Evolutionary conservation across 208 protist species (phyloP).

Genomic region (Naegleria fowleri): DNA sequence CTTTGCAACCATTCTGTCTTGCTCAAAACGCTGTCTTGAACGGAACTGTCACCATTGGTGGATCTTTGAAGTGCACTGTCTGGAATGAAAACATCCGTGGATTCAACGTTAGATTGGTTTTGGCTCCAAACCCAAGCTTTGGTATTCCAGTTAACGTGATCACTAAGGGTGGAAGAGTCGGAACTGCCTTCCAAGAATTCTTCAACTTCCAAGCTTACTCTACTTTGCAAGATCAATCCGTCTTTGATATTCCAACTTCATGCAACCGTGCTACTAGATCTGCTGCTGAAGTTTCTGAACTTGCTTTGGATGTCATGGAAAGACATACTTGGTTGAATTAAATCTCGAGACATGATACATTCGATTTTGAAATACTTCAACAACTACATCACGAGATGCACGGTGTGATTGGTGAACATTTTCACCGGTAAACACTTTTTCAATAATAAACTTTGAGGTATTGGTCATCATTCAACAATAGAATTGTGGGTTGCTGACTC

Average conservation of each 20-base stretch:
- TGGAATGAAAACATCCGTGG: background rate
- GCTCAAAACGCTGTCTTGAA: background rate
- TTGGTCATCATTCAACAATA: no score
- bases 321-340: background rate
- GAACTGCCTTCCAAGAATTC: conserved; percentile 22
- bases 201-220: conserved; percentile 8
- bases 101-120: background rate
- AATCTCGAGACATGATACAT: no score
- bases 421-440: no score
- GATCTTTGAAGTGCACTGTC: background rate
- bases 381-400: no score
- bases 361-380: no score
- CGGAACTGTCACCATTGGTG: background rate
- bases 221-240: conserved; percentile 10
- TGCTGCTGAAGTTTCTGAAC: background rate
- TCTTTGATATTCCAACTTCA: background rate
- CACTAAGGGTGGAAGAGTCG: background rate
- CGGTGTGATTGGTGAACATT: no score
- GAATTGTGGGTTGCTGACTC: no score
- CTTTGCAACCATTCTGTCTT: conserved; percentile 1
- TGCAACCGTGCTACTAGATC: background rate
- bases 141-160: conserved; percentile 23
- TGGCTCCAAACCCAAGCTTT: background rate
- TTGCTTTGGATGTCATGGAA: background rate
- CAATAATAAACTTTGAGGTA: no score